Conservation (phyloP, 2,329 filamentous ascomycete genomes). For the Xylaria sp. region DNA sequence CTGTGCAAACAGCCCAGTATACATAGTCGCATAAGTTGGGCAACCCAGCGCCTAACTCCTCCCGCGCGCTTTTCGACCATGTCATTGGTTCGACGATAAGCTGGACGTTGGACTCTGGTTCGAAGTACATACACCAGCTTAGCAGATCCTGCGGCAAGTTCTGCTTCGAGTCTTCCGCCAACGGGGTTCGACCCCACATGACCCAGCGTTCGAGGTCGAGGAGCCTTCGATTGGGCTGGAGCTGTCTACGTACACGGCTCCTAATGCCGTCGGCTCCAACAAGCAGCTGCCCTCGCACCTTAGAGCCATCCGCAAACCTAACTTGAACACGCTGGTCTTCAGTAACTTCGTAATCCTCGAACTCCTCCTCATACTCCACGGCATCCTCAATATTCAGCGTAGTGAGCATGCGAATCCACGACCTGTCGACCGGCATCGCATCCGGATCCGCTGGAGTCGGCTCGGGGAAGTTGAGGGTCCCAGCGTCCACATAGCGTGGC, state of each 20-base stretch:
- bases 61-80: conserved; percentile 28
- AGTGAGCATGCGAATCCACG: conserved; percentile 36
- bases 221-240: conserved; percentile 35
- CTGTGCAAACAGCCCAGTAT: conserved; percentile 35
- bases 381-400: conserved; percentile 31
- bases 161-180: conserved; percentile 29
- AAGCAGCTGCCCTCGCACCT: conserved; percentile 29
- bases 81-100: conserved; percentile 34
- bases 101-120: conserved; percentile 33
- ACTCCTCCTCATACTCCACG: conserved; percentile 37
- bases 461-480: conserved; percentile 27
- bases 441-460: conserved; percentile 20
- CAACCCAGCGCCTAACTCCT: conserved; percentile 22
- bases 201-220: conserved; percentile 38
- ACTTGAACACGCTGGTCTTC: conserved; percentile 26
- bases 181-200: conserved; percentile 36
- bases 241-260: conserved; percentile 36
- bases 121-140: conserved; percentile 37
- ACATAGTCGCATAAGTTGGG: conserved; percentile 33
- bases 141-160: conserved; percentile 26
- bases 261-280: conserved; percentile 38
- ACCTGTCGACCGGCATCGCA: conserved; percentile 34
- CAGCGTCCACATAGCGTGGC: conserved; percentile 35
- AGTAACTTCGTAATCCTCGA: conserved; percentile 30
- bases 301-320: conserved; percentile 34